These are phyloP conservation scores for Leccinum arenicola DNA, from an alignment of 768 basidiomycete species.

Conservation along the genomic window DNA sequence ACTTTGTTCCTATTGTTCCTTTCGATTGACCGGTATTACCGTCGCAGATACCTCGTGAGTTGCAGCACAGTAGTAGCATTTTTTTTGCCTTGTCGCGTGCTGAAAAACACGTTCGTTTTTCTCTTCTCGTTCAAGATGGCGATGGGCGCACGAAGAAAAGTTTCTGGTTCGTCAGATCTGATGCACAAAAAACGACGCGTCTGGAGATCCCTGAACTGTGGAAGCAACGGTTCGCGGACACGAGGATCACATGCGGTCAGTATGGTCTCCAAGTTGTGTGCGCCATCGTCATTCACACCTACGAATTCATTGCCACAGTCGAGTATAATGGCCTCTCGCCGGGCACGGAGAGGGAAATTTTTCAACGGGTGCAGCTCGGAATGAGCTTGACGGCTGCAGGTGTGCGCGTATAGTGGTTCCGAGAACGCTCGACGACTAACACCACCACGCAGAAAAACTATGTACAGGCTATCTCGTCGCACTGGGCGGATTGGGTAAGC, in stretches of 20 bases:
- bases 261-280: conserved; percentile 2
- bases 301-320: conserved; percentile 38
- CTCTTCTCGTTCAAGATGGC: conserved; percentile 40
- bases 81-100: conserved; percentile 8
- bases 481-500: conserved; percentile 66
- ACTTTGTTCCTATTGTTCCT: not conserved
- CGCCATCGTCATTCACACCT: not conserved
- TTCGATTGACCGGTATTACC: conserved; percentile 6
- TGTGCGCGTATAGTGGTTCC: conserved; percentile 19
- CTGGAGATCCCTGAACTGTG: conserved; percentile 51
- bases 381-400: conserved; percentile 73
- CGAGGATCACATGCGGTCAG: conserved; percentile 68
- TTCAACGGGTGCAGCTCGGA: conserved; percentile 80
- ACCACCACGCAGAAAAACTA: conserved; percentile 64
- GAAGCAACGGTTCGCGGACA: conserved; percentile 51
- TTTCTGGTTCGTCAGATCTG: conserved; percentile 60
- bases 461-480: conserved; percentile 75
- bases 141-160: conserved; percentile 56
- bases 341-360: conserved; percentile 71
- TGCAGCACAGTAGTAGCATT: not conserved
- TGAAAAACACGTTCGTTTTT: conserved; percentile 7
- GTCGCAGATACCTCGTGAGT: conserved; percentile 56
- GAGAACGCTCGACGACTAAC: not conserved
- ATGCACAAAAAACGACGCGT: conserved; percentile 41
- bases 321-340: conserved; percentile 60